A percentile compares a stretch with the other conserved stretches of the same genome.
These are phyloP conservation scores for Monosporascus sp. DNA, from an alignment of 2,329 filamentous ascomycete genomes.

Conservation along the genomic window DNA sequence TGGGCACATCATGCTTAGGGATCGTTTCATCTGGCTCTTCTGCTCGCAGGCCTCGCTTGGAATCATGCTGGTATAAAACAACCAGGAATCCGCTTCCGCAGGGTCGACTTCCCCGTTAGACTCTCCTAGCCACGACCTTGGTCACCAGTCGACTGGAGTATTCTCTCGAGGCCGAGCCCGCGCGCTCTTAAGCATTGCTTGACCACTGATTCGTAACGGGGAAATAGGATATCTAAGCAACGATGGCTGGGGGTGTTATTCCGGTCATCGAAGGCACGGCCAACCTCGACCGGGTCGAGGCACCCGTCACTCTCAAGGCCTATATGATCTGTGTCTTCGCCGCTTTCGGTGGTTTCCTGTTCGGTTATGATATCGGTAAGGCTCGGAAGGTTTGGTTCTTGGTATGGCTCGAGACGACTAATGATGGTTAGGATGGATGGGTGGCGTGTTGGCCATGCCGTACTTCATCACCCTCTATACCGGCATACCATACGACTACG, in stretches of 20 bases:
- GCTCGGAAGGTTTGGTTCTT: not conserved
- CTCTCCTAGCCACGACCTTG: too few species aligned
- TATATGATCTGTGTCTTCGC: slow-evolving; percentile 68
- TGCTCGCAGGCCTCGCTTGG: not conserved
- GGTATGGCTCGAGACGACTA: slow-evolving; percentile 34
- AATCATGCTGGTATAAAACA: too few species aligned
- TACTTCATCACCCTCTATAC: slow-evolving; percentile 39
- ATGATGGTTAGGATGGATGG: slow-evolving; percentile 42
- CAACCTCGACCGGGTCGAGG: slow-evolving; percentile 59
- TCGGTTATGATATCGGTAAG: slow-evolving; percentile 69
- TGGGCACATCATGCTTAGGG: not conserved
- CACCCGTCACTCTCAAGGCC: slow-evolving; percentile 63
- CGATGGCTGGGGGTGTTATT: slow-evolving; percentile 25
- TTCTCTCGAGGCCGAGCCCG: slow-evolving; percentile 7
- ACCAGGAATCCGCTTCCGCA: too few species aligned
- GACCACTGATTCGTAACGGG: slow-evolving; percentile 1
- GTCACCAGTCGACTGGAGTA: too few species aligned
- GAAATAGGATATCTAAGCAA: slow-evolving; percentile 4
- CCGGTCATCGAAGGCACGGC: slow-evolving; percentile 28
- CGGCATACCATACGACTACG: slow-evolving; percentile 29
- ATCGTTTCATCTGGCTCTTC: not conserved
- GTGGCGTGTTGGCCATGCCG: slow-evolving; percentile 37
- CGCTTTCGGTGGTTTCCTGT: slow-evolving; percentile 69
- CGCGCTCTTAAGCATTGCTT: slow-evolving; percentile 13
- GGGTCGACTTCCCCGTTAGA: too few species aligned